phyloP scores from a whole-genome alignment of 2,329 filamentous ascomycete species.

The Kalmusia sp. region DNA sequence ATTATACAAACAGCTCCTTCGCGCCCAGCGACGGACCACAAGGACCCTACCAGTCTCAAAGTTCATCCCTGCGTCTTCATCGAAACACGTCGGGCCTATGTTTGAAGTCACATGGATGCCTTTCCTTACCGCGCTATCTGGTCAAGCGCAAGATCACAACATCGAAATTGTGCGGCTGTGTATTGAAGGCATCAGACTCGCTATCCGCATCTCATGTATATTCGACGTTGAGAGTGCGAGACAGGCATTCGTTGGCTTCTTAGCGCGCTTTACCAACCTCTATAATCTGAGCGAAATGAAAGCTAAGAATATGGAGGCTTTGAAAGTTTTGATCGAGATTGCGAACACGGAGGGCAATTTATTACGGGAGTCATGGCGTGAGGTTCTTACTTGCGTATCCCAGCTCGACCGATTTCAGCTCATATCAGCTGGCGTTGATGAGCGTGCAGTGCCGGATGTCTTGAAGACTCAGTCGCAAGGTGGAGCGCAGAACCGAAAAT shows the following conservation, averaged over 20 bases:
- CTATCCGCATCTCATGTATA: slow-evolving; percentile 89
- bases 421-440: slow-evolving; percentile 92
- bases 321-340: slow-evolving; percentile 90
- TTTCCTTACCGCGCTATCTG: slow-evolving; percentile 92
- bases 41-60: slow-evolving; percentile 70
- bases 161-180: slow-evolving; percentile 90
- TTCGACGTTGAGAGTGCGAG: slow-evolving; percentile 94
- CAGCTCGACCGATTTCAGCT: slow-evolving; percentile 95
- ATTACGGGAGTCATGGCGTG: slow-evolving; percentile 90
- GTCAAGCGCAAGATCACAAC: slow-evolving; percentile 93
- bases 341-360: slow-evolving; percentile 92
- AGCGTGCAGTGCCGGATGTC: slow-evolving; percentile 89
- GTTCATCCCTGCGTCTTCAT: slow-evolving; percentile 92
- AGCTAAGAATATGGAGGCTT: slow-evolving; percentile 92
- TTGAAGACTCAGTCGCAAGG: slow-evolving; percentile 74
- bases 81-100: slow-evolving; percentile 96
- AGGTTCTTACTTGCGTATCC: slow-evolving; percentile 92
- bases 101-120: slow-evolving; percentile 99
- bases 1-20: slow-evolving; percentile 90
- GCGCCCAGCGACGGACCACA: slow-evolving; percentile 83
- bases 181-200: slow-evolving; percentile 93
- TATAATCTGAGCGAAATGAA: slow-evolving; percentile 96
- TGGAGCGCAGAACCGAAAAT: slow-evolving; percentile 67
- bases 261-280: slow-evolving; percentile 93
- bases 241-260: slow-evolving; percentile 90